Evolutionary conservation across 768 basidiomycete genomes (phyloP).

Genomic region (Paxillus involutus): DNA sequence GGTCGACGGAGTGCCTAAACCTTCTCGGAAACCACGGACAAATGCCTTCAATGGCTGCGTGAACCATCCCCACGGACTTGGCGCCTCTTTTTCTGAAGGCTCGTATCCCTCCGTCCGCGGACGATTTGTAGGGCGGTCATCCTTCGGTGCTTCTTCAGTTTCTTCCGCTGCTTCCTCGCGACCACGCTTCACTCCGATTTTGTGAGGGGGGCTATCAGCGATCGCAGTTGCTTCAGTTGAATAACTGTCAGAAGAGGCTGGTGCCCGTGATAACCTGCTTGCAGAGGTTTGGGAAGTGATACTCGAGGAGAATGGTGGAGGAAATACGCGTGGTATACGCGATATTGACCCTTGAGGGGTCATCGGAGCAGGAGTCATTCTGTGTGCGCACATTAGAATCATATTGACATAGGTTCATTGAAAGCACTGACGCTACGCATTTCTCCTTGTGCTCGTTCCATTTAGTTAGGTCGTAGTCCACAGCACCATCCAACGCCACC

Average conservation of each 20-base stretch:
- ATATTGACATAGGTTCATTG: background rate
- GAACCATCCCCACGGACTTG: constrained; percentile 58
- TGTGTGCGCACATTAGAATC: constrained; percentile 10
- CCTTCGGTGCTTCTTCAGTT: constrained; percentile 33
- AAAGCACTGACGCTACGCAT: constrained; percentile 41
- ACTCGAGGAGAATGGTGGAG: constrained; percentile 19
- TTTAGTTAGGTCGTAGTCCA: constrained; percentile 57
- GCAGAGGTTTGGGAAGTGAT: constrained; percentile 14
- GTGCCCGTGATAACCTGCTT: constrained; percentile 11
- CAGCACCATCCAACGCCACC: constrained; percentile 45
- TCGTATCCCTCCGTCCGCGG: constrained; percentile 48
- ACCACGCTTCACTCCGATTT: constrained; percentile 45
- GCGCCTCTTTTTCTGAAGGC: constrained; percentile 43
- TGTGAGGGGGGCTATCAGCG: constrained; percentile 23
- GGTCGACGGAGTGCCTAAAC: constrained; percentile 31
- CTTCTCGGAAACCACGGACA: constrained; percentile 66
- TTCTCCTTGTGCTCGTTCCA: constrained; percentile 64
- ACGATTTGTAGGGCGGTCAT: constrained; percentile 50
- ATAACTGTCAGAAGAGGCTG: constrained; percentile 12
- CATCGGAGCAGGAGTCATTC: constrained; percentile 18
- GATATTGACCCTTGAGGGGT: constrained; percentile 18
- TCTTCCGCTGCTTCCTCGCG: constrained; percentile 44
- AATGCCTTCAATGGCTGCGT: constrained; percentile 63
- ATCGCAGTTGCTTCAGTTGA: constrained; percentile 41
- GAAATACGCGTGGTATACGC: constrained; percentile 12